phyloP scores from a whole-genome alignment of 1,284 basidiomycete species.

The Meira nashicola region DNA sequence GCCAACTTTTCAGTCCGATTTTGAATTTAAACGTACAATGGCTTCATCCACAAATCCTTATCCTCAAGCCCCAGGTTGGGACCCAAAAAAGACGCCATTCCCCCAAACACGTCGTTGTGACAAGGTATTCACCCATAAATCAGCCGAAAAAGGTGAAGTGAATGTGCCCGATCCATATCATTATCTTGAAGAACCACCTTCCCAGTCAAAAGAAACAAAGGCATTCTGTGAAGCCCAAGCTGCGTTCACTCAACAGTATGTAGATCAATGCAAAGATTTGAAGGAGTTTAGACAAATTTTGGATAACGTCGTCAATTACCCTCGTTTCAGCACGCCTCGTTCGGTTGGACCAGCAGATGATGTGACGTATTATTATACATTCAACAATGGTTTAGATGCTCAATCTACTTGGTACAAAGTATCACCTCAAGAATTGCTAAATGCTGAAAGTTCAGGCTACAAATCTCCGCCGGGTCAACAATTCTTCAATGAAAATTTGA shows the following conservation, averaged over 20 bases:
- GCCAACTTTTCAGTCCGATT: no score
- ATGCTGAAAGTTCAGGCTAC: conserved; percentile 12
- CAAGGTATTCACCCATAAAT: conserved; percentile 37
- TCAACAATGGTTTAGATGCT: conserved; percentile 48
- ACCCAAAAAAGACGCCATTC: conserved; percentile 33
- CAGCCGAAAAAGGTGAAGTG: conserved; percentile 35
- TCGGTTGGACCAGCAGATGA: conserved; percentile 36
- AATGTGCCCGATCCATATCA: conserved; percentile 47
- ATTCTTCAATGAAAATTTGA: conserved; percentile 48
- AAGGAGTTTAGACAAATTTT: conserved; percentile 39
- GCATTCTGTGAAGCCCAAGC: conserved; percentile 44
- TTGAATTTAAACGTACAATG: no score
- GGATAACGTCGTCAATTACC: conserved; percentile 43
- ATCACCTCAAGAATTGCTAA: conserved; percentile 28
- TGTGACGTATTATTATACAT: conserved; percentile 42
- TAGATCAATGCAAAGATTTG: conserved; percentile 35
- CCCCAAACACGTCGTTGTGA: conserved; percentile 43
- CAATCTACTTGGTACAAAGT: conserved; percentile 45
- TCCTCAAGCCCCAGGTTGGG: conserved; percentile 31
- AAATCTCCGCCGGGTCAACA: conserved; percentile 38
- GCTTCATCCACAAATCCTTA: no score
- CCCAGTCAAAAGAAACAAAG: conserved; percentile 44
- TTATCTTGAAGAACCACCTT: conserved; percentile 49
- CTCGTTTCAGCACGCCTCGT: conserved; percentile 43
- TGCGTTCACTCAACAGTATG: conserved; percentile 34